These are phyloP conservation scores for Botrytis medusae DNA, from an alignment of 2,329 filamentous ascomycete genomes.

Conservation along the genomic window DNA sequence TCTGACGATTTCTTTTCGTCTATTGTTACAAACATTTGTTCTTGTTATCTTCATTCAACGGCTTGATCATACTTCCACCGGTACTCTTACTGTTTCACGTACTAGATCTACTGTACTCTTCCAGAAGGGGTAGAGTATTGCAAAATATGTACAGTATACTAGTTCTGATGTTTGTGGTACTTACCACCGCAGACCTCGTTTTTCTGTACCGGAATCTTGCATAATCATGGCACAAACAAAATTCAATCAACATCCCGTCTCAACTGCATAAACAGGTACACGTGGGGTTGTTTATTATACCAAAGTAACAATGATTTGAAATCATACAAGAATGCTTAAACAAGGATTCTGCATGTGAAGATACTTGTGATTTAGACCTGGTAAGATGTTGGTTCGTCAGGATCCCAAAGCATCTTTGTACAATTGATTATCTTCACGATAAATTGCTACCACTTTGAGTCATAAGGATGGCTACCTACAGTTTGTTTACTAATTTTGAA, in stretches of 20 bases:
- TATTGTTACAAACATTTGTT: neutral
- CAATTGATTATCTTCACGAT: constrained; percentile 12
- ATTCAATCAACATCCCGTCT: constrained; percentile 19
- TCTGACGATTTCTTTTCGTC: constrained; percentile 12
- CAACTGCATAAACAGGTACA: constrained; percentile 17
- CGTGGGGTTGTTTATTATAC: constrained; percentile 10
- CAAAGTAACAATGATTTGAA: constrained; percentile 15
- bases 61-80: constrained; percentile 18
- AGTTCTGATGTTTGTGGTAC: constrained; percentile 1
- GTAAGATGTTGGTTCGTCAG: constrained; percentile 1
- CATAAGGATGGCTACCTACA: constrained; percentile 16
- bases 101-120: constrained; percentile 6
- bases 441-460: constrained; percentile 2
- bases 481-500: constrained; percentile 11
- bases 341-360: constrained; percentile 15
- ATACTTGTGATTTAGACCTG: constrained; percentile 11
- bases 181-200: constrained; percentile 17
- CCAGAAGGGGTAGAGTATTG: constrained; percentile 1
- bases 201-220: constrained; percentile 21
- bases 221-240: constrained; percentile 19
- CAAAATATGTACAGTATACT: constrained; percentile 13
- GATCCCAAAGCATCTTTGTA: constrained; percentile 8
- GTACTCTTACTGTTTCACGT: constrained; percentile 12
- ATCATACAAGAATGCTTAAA: constrained; percentile 14
- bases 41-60: constrained; percentile 20